Percentiles rank a stretch among this genome's conserved stretches.
These are phyloP conservation scores for Tuber melanosporum DNA, from an alignment of 495 filamentous ascomycete genomes.

Conservation along the genomic window DNA sequence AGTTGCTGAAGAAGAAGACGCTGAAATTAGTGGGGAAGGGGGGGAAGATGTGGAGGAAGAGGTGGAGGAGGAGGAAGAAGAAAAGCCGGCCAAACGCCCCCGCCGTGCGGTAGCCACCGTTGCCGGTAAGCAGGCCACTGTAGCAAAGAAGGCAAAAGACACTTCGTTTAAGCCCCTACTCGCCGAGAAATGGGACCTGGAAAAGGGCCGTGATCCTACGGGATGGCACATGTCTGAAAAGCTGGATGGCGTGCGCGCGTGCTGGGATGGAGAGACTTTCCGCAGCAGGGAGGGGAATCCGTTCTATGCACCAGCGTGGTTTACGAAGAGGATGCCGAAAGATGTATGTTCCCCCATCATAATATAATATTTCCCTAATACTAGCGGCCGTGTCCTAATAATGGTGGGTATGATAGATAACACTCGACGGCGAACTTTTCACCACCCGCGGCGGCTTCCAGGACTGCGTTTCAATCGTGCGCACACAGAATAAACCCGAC, in stretches of 20 bases:
- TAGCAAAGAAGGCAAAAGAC: conserved; percentile 20
- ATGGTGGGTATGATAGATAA: conserved; percentile 13
- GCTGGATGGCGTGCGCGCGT: conserved; percentile 41
- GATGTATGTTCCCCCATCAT: conserved; percentile 13
- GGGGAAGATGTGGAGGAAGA: conserved; percentile 19
- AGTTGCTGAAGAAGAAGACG: conserved; percentile 8
- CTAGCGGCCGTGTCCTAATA: neutral
- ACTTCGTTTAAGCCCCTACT: conserved; percentile 37
- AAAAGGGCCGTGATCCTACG: conserved; percentile 31
- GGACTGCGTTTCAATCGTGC: conserved; percentile 41
- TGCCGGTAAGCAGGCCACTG: neutral
- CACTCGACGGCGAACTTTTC: conserved; percentile 41
- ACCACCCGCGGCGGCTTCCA: conserved; percentile 39
- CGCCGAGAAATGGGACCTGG: conserved; percentile 41
- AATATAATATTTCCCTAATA: neutral
- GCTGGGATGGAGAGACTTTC: conserved; percentile 40
- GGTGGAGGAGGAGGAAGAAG: conserved; percentile 17
- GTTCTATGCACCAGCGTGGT: conserved; percentile 41
- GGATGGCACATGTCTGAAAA: conserved; percentile 40
- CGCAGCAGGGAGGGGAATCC: conserved; percentile 39
- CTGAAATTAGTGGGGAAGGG: conserved; percentile 3
- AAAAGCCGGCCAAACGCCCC: conserved; percentile 10
- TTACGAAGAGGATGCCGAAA: conserved; percentile 39
- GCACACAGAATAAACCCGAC: conserved; percentile 36
- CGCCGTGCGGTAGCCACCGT: neutral